These are phyloP conservation scores for Pontederia paniculata DNA, from an alignment of 176 grass and related monocot genomes.

Conservation along the genomic window DNA sequence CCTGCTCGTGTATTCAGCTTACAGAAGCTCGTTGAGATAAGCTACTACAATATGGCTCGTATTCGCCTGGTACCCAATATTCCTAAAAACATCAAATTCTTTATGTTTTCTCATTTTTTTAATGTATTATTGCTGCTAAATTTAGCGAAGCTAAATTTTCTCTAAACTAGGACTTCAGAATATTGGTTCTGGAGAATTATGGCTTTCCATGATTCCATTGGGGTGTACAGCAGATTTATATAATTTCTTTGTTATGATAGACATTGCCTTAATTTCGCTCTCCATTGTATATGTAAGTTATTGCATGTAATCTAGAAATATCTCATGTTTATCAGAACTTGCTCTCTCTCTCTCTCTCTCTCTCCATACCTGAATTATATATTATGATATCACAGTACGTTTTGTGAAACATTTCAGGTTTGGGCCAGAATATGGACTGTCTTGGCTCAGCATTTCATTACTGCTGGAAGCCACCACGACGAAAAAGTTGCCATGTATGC, in stretches of 20 bases:
- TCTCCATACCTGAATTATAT: background rate
- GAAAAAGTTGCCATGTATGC: slow-evolving; percentile 97
- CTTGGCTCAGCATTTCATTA: slow-evolving; percentile 87
- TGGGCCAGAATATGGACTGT: slow-evolving; percentile 99
- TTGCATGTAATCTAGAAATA: too few relatives aligned
- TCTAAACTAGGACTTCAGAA: too few relatives aligned
- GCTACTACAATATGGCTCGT: slow-evolving; percentile 99
- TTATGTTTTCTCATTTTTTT: background rate
- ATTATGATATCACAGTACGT: background rate
- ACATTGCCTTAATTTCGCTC: too few relatives aligned
- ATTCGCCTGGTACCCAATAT: slow-evolving; percentile 71
- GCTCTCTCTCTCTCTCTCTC: too few relatives aligned
- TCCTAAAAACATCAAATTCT: slow-evolving; percentile 15
- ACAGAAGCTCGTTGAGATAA: slow-evolving; percentile 99
- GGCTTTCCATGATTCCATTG: too few relatives aligned
- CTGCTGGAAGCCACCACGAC: slow-evolving; percentile 89
- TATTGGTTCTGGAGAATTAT: too few relatives aligned
- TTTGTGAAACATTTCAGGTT: slow-evolving; percentile 32
- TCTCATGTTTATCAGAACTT: too few relatives aligned
- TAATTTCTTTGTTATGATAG: too few relatives aligned
- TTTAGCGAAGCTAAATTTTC: too few relatives aligned
- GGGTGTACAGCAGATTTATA: too few relatives aligned
- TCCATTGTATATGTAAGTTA: too few relatives aligned
- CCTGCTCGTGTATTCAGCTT: slow-evolving; percentile 92
- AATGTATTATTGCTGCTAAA: background rate